Evolutionary conservation across 345 rosid genomes (phyloP).

Genomic region (Linum usitatissimum): DNA sequence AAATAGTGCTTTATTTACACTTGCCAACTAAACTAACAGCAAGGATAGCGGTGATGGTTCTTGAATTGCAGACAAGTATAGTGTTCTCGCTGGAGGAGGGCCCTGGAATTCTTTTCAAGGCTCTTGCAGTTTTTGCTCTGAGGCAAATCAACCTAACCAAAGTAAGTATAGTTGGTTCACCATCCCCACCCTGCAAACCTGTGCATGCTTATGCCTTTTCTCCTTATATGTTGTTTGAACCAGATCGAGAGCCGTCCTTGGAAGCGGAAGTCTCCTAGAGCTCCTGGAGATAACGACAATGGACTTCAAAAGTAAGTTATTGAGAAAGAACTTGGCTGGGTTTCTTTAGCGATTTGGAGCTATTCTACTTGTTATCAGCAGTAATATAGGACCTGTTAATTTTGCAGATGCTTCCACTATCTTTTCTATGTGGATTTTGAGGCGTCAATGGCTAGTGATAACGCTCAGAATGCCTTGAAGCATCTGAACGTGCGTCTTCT

Average conservation of each 20-base stretch:
- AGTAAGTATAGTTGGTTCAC: conserved; percentile 20
- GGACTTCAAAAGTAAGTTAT: conserved; percentile 41
- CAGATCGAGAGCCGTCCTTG: conserved; percentile 97
- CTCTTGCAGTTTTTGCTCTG: conserved; percentile 93
- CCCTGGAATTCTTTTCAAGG: conserved; percentile 95
- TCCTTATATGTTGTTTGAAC: conserved; percentile 11
- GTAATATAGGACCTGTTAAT: not conserved
- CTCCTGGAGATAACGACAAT: conserved; percentile 40
- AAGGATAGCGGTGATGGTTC: conserved; percentile 4
- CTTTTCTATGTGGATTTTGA: conserved; percentile 94
- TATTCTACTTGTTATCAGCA: not conserved
- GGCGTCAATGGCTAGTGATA: conserved; percentile 92
- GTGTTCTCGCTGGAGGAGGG: conserved; percentile 97
- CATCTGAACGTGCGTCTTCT: conserved; percentile 54
- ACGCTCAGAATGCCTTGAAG: conserved; percentile 78
- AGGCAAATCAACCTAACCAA: conserved; percentile 84
- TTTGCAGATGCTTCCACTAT: conserved; percentile 69
- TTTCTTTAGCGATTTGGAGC: not conserved
- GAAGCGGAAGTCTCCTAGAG: conserved; percentile 52
- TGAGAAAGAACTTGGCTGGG: not conserved
- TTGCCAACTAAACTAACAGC: not conserved
- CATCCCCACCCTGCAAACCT: not conserved
- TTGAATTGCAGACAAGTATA: conserved; percentile 64
- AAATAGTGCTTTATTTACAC: not conserved
- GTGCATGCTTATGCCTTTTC: conserved; percentile 3